A percentile compares a stretch with the other conserved stretches of the same genome.
These are phyloP conservation scores for Collariella sp. DNA, from an alignment of 495 filamentous ascomycete genomes.

Conservation along the genomic window DNA sequence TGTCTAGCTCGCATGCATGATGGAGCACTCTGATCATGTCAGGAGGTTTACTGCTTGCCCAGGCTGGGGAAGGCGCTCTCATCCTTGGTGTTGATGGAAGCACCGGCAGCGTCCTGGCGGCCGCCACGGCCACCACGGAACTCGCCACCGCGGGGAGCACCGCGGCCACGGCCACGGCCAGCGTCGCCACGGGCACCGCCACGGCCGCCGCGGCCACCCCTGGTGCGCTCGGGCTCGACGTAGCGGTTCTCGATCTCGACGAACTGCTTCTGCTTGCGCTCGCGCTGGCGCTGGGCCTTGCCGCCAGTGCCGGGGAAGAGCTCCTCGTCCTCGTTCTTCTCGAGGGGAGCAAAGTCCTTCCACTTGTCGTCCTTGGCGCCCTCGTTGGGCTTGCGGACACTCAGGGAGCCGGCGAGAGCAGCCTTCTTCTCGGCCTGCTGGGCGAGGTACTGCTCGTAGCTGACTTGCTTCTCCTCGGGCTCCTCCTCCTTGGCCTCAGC, in stretches of 20 bases:
- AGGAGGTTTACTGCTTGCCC: conserved; percentile 34
- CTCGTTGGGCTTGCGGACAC: conserved; percentile 83
- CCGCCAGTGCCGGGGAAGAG: conserved; percentile 68
- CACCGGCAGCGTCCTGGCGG: conserved; percentile 11
- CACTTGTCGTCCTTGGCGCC: conserved; percentile 78
- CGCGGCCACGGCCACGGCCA: conserved; percentile 41
- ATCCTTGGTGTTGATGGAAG: conserved; percentile 54
- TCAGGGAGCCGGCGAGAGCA: conserved; percentile 55
- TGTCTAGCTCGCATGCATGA: not conserved
- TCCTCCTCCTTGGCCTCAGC: conserved; percentile 44
- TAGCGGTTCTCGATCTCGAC: conserved; percentile 79
- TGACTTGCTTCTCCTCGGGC: conserved; percentile 79
- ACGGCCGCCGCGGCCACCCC: conserved; percentile 48
- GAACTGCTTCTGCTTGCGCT: conserved; percentile 85
- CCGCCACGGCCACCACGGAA: conserved; percentile 34
- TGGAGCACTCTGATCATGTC: not conserved
- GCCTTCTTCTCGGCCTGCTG: conserved; percentile 77
- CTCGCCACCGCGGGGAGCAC: conserved; percentile 15
- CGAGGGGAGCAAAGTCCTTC: conserved; percentile 73
- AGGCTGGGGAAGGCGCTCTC: conserved; percentile 66
- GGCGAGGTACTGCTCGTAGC: conserved; percentile 78
- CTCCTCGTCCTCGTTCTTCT: conserved; percentile 62
- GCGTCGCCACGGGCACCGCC: conserved; percentile 42
- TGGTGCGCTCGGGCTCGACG: conserved; percentile 54
- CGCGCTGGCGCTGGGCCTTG: conserved; percentile 79